Evolutionary conservation across 2,329 filamentous ascomycete genomes (phyloP), one percentile per base, ranked within the genome.

Genomic region (Seiridium unicorne): DNA sequence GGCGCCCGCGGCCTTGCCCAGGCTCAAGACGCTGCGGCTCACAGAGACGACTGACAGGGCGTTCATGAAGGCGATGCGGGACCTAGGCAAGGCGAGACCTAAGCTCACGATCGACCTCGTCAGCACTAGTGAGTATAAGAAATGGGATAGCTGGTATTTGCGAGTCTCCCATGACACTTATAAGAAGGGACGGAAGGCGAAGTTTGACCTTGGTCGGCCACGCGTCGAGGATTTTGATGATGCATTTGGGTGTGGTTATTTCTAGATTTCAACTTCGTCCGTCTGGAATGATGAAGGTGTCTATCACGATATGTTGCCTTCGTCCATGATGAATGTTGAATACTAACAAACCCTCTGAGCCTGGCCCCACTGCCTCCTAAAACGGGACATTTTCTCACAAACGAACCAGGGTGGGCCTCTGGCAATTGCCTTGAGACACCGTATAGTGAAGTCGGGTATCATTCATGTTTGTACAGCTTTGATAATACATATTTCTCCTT

Each of bases 361-460:
- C 18, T 26, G 18, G 18, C 18, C 18, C 18, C 18, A 26, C 18
- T 26, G 18, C 18, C 18, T 26, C 18, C 18, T 26, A 26, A 2
- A 26, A 26, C 18, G 18, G 18, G 18, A 26, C 18, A 26, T 26
- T 26, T 26, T 26, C 18, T 26, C 18, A 26, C 18, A 26, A 26
- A 26, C 18, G 18, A 26, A 26, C 18, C 18, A 26, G 18, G 18
- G 18, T 26, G 18, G 18, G 18, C 18, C 18, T 26, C 18, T 26
- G 18, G 18, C 18, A 26, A 26, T 26, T 26, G 18, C 18, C 18
- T 26, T 26, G 18, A 26, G 18, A 26, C 18, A 42, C 11, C n/a
- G 10, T 13, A 36, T 42, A 34, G 10, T 8, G 18, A 47, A 57
- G 54, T 57, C 34, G 65, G 65, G 65, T 67, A 67, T 66, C 65